These are phyloP conservation scores for Bolboschoenoplectus hybrid DNA, from an alignment of 202 grass and related monocot species.

Conservation along the genomic window DNA sequence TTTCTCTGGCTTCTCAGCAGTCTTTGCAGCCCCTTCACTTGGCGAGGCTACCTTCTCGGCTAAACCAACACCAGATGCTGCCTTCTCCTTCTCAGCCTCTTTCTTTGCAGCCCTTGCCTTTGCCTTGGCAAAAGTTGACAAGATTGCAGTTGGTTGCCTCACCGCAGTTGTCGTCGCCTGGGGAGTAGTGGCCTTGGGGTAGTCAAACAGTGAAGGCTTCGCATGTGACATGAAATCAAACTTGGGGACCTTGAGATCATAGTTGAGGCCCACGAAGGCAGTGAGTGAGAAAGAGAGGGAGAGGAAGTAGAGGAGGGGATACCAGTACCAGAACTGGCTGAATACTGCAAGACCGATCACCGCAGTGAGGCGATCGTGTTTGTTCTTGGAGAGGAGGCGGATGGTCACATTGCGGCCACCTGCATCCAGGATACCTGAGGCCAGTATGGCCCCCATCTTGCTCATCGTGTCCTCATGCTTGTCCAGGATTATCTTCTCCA, in stretches of 20 bases:
- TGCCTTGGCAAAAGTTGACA: constrained; percentile 94
- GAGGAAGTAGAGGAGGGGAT: constrained; percentile 94
- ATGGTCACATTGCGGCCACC: constrained; percentile 99
- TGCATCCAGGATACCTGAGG: constrained; percentile 97
- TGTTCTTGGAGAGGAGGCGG: constrained; percentile 87
- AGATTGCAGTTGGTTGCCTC: constrained; percentile 83
- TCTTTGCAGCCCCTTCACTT: constrained; percentile 53
- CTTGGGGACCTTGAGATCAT: constrained; percentile 91
- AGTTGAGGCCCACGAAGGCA: constrained; percentile 91
- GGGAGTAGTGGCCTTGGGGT: constrained; percentile 77
- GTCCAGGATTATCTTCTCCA: constrained; percentile 99
- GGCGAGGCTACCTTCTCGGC: constrained; percentile 50
- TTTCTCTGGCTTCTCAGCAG: constrained; percentile 48
- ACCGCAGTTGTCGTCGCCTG: constrained; percentile 78
- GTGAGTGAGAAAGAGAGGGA: constrained; percentile 94
- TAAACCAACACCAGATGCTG: constrained; percentile 49
- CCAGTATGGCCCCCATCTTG: constrained; percentile 99
- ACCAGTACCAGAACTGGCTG: constrained; percentile 99
- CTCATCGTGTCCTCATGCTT: constrained; percentile 99
- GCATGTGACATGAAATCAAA: constrained; percentile 95
- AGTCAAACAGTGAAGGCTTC: constrained; percentile 89
- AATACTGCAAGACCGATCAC: constrained; percentile 93
- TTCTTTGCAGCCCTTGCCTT: constrained; percentile 90
- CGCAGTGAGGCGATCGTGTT: constrained; percentile 94
- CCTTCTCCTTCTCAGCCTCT: constrained; percentile 88